These are phyloP conservation scores for Albifimbria verrucaria DNA, from an alignment of 2,329 filamentous ascomycete species.

Conservation along the genomic window DNA sequence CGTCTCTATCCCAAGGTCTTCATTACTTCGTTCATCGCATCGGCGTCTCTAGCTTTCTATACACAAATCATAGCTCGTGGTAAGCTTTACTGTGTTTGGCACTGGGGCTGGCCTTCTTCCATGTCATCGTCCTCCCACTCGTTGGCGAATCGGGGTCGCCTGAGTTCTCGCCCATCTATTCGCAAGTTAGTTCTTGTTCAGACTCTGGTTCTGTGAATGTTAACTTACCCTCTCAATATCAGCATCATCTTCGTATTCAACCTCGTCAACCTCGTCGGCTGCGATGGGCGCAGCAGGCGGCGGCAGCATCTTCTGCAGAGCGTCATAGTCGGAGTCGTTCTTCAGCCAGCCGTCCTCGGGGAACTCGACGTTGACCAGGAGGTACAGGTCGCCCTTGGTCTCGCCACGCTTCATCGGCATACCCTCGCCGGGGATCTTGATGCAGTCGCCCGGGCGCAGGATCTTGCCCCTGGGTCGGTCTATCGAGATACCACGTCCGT, in stretches of 20 bases:
- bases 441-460: constrained; percentile 75
- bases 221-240: constrained; percentile 69
- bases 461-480: constrained; percentile 78
- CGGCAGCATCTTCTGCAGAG: constrained; percentile 74
- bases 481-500: constrained; percentile 85
- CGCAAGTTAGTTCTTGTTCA: constrained; percentile 1
- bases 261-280: constrained; percentile 78
- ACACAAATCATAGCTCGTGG: background rate
- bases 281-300: constrained; percentile 57
- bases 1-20: background rate
- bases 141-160: constrained; percentile 61
- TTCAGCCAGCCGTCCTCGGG: constrained; percentile 82
- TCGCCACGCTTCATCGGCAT: constrained; percentile 93
- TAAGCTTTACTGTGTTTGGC: constrained; percentile 64
- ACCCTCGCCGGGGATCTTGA: constrained; percentile 85
- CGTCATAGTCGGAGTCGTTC: constrained; percentile 66
- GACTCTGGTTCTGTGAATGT: constrained; percentile 3
- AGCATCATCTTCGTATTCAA: constrained; percentile 78
- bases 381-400: constrained; percentile 78
- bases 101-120: constrained; percentile 64
- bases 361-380: constrained; percentile 83
- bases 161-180: constrained; percentile 67
- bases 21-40: constrained; percentile 1
- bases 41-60: background rate
- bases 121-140: constrained; percentile 72